phyloP scores from a whole-genome alignment of 495 filamentous ascomycete genomes.

The Rhypophila decipiens region DNA sequence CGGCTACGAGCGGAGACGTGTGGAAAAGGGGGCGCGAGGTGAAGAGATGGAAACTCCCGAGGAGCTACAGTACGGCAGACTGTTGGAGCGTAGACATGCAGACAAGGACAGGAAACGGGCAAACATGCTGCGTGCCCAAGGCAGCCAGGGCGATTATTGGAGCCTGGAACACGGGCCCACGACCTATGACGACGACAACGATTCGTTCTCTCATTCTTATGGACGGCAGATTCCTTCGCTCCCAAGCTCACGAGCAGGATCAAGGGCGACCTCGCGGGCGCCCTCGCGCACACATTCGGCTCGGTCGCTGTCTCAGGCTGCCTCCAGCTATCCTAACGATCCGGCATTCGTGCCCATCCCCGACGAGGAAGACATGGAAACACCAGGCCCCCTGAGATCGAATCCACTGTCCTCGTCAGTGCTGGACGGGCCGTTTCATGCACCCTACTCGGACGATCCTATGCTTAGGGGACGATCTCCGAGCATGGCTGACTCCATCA shows the following conservation, averaged over 20 bases:
- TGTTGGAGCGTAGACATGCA: conserved; percentile 49
- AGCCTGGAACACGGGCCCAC: conserved; percentile 70
- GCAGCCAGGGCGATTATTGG: conserved; percentile 54
- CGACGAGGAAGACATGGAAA: conserved; percentile 40
- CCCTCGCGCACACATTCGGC: conserved; percentile 40
- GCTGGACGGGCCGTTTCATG: conserved; percentile 72
- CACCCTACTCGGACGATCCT: conserved; percentile 56
- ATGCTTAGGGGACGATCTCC: conserved; percentile 48
- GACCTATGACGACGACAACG: conserved; percentile 53
- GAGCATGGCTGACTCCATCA: conserved; percentile 55
- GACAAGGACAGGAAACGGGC: conserved; percentile 51
- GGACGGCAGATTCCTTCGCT: conserved; percentile 11
- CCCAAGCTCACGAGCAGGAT: conserved; percentile 25
- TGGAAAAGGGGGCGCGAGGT: conserved; percentile 64
- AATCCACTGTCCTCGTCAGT: conserved; percentile 47
- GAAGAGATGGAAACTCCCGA: conserved; percentile 54
- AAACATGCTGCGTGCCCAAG: conserved; percentile 33
- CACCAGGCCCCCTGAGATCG: conserved; percentile 35
- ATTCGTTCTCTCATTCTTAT: conserved; percentile 21
- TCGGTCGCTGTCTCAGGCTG: conserved; percentile 38
- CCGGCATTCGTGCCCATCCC: conserved; percentile 27
- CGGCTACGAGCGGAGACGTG: conserved; percentile 69
- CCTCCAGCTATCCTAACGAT: conserved; percentile 38
- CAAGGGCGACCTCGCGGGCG: conserved; percentile 35
- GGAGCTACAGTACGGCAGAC: conserved; percentile 54